These are phyloP conservation scores for Candida gigantensis DNA, from an alignment of 1,139 yeast genomes.

Conservation along the genomic window DNA sequence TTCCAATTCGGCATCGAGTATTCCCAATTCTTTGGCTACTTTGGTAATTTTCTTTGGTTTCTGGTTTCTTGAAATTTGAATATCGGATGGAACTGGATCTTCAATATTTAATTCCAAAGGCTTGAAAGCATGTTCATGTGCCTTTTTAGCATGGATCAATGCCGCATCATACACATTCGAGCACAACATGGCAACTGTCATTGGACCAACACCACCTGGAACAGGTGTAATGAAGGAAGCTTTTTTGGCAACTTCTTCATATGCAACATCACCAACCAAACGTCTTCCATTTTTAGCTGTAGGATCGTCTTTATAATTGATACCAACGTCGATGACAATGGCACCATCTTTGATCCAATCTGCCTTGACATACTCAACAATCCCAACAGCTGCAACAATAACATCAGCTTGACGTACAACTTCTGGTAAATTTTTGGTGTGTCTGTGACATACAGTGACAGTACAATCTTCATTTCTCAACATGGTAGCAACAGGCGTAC, in stretches of 20 bases:
- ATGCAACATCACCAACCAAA: constrained; percentile 80
- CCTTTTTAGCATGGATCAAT: constrained; percentile 50
- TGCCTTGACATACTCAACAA: constrained; percentile 67
- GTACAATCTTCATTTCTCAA: constrained; percentile 73
- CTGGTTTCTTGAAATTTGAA: constrained; percentile 72
- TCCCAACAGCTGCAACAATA: constrained; percentile 77
- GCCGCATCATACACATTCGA: constrained; percentile 69
- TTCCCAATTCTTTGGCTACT: constrained; percentile 66
- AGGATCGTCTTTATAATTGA: constrained; percentile 68
- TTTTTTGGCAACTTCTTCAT: constrained; percentile 52
- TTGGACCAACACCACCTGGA: constrained; percentile 90
- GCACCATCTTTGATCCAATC: constrained; percentile 73
- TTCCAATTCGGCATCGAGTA: constrained; percentile 63
- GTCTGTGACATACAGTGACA: constrained; percentile 71
- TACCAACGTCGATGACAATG: constrained; percentile 77
- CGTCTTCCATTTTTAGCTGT: constrained; percentile 63
- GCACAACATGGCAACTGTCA: constrained; percentile 84
- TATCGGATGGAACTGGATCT: constrained; percentile 74
- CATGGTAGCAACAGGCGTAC: constrained; percentile 76
- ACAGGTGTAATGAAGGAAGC: constrained; percentile 76
- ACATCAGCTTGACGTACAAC: constrained; percentile 65
- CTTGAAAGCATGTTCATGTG: constrained; percentile 45
- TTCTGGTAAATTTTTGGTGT: constrained; percentile 53
- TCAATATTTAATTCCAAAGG: constrained; percentile 53
- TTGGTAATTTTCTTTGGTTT: constrained; percentile 64